Evolutionary conservation across 2,329 filamentous ascomycete species (phyloP).

Genomic region (Fusarium chlamydosporum): DNA sequence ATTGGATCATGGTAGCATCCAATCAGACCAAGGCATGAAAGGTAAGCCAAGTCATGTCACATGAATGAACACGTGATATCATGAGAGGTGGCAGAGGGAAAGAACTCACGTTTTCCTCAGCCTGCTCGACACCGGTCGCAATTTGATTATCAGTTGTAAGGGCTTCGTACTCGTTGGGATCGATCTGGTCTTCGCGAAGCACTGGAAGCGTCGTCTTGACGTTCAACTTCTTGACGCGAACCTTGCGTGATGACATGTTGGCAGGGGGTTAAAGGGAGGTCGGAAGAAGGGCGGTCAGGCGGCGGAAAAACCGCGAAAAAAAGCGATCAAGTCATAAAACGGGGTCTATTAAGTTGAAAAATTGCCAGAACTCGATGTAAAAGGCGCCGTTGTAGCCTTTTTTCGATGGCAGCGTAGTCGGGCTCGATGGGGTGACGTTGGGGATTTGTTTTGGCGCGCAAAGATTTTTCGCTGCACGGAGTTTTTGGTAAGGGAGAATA

Average conservation of each 20-base stretch:
- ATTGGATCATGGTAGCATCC: conserved; percentile 38
- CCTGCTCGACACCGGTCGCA: conserved; percentile 96
- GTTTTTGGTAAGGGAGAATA: conserved; percentile 52
- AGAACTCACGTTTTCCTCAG: conserved; percentile 92
- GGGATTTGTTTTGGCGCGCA: conserved; percentile 66
- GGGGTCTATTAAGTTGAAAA: conserved; percentile 68
- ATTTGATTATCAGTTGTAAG: conserved; percentile 87
- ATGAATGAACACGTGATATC: conserved; percentile 66
- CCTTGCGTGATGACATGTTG: conserved; percentile 76
- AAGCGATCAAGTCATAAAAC: conserved; percentile 74
- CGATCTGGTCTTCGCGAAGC: conserved; percentile 90
- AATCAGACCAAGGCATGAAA: conserved; percentile 1
- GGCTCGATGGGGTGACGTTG: conserved; percentile 70
- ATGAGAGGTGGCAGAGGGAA: conserved; percentile 49
- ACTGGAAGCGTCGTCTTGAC: conserved; percentile 90
- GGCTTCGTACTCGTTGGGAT: conserved; percentile 86
- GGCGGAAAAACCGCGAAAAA: conserved; percentile 74
- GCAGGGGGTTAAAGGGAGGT: conserved; percentile 57
- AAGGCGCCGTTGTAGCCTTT: conserved; percentile 62
- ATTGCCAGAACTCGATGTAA: conserved; percentile 65
- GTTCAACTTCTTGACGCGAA: conserved; percentile 91
- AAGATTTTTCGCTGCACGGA: conserved; percentile 64
- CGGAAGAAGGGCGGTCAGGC: conserved; percentile 58
- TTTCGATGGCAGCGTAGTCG: conserved; percentile 68
- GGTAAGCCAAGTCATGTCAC: conserved; percentile 56